Evolutionary conservation across 345 rosid genomes (phyloP).

Genomic region (Brassica nigra): DNA sequence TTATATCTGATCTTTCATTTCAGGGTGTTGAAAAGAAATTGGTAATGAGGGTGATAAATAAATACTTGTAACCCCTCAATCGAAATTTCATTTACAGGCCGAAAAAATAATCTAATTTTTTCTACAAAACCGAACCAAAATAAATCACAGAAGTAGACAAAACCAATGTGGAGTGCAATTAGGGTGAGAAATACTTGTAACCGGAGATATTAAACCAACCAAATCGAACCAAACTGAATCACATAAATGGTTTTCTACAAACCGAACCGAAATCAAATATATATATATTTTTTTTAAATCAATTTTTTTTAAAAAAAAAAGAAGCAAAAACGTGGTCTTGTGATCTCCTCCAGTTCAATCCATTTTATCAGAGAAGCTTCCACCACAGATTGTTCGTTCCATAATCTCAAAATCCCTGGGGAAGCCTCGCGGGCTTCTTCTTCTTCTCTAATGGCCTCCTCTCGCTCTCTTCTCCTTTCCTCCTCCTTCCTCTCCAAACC

Average conservation of each 20-base stretch:
- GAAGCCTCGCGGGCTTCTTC: not conserved
- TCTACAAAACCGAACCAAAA: not conserved
- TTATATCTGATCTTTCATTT: not conserved
- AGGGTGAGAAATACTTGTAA: not conserved
- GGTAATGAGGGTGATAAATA: too few species aligned
- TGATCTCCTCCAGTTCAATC: conserved; percentile 15
- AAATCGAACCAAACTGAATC: not conserved
- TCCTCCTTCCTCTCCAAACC: conserved; percentile 47
- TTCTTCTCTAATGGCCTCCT: conserved; percentile 47
- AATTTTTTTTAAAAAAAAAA: not conserved
- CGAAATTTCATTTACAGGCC: too few species aligned
- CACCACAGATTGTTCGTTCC: conserved; percentile 24
- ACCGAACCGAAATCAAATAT: not conserved
- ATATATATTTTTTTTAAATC: too few species aligned
- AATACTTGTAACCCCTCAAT: too few species aligned
- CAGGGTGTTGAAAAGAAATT: not conserved
- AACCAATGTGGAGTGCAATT: not conserved
- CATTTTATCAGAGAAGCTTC: conserved; percentile 3
- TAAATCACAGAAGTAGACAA: not conserved
- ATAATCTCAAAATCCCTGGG: conserved; percentile 21
- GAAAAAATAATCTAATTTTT: too few species aligned
- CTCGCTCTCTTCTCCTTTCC: conserved; percentile 47
- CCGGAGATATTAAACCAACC: not conserved
- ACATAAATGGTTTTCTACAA: not conserved
- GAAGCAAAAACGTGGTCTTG: conserved; percentile 5